phyloP scores from a whole-genome alignment of 495 filamentous ascomycete species.

The Penicillium angulare region DNA sequence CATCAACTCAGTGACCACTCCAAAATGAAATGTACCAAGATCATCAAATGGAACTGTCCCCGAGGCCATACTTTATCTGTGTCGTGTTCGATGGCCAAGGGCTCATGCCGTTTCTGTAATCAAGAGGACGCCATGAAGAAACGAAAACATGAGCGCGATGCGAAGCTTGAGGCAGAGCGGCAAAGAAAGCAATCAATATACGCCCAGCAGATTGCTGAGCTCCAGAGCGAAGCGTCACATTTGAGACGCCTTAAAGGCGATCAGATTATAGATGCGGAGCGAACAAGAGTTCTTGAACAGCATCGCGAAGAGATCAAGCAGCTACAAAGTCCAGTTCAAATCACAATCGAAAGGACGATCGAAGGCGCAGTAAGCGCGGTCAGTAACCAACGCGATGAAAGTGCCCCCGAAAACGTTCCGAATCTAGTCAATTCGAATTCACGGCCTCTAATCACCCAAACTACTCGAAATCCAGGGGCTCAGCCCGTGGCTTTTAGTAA shows the following conservation, averaged over 20 bases:
- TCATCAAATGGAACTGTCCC: slow-evolving; percentile 48
- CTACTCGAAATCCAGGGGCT: background rate
- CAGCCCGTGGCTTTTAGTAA: background rate
- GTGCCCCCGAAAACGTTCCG: background rate
- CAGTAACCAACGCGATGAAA: no score
- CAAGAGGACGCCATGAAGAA: slow-evolving; percentile 47
- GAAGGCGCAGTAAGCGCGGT: background rate
- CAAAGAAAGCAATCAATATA: slow-evolving; percentile 52
- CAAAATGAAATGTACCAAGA: slow-evolving; percentile 52
- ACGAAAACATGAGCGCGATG: slow-evolving; percentile 44
- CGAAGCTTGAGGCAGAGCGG: slow-evolving; percentile 53
- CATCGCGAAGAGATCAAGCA: slow-evolving; percentile 34
- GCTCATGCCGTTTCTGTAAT: slow-evolving; percentile 29
- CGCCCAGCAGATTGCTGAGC: slow-evolving; percentile 44
- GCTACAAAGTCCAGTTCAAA: slow-evolving; percentile 7
- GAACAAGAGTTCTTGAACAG: slow-evolving; percentile 47
- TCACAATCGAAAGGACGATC: background rate
- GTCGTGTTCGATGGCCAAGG: slow-evolving; percentile 33
- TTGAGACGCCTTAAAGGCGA: slow-evolving; percentile 50
- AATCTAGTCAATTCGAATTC: background rate
- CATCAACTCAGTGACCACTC: slow-evolving; percentile 68
- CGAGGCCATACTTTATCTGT: slow-evolving; percentile 48
- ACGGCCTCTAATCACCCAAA: background rate
- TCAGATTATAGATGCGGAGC: slow-evolving; percentile 39
- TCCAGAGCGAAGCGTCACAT: slow-evolving; percentile 58